Evolutionary conservation across 2,329 filamentous ascomycete species (phyloP).

Genomic region (Polychaeton citri): DNA sequence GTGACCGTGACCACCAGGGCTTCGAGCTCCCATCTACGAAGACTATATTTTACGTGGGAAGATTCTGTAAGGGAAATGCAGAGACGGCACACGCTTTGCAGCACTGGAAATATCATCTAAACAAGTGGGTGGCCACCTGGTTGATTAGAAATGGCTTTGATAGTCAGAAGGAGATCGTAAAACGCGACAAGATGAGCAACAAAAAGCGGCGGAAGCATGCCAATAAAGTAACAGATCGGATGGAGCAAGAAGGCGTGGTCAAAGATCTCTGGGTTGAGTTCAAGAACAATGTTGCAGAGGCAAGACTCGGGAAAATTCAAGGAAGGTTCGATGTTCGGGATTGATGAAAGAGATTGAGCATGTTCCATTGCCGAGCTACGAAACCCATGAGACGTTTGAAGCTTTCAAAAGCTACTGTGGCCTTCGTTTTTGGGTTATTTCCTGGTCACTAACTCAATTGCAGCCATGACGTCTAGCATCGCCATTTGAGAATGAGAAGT

Average conservation of each 20-base stretch:
- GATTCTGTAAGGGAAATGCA: constrained; percentile 50
- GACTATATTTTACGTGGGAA: constrained; percentile 40
- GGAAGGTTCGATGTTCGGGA: neutral
- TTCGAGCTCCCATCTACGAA: constrained; percentile 30
- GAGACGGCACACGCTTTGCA: constrained; percentile 56
- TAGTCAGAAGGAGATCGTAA: constrained; percentile 42
- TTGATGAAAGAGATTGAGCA: neutral
- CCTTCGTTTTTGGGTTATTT: neutral
- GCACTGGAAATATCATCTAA: constrained; percentile 66
- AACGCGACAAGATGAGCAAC: constrained; percentile 47
- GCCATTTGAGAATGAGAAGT: constrained; percentile 18
- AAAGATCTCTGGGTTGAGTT: constrained; percentile 52
- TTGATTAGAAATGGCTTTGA: constrained; percentile 47
- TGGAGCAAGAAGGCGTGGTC: constrained; percentile 48
- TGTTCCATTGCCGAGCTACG: too few relatives aligned
- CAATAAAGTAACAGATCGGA: constrained; percentile 49
- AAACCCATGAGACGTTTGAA: too few relatives aligned
- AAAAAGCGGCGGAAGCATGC: constrained; percentile 48
- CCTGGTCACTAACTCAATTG: constrained; percentile 8
- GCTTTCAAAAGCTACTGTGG: too few relatives aligned
- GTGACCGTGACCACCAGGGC: constrained; percentile 36
- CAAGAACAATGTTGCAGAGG: constrained; percentile 46
- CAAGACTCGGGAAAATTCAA: constrained; percentile 28
- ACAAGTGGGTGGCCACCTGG: constrained; percentile 53
- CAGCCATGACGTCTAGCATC: constrained; percentile 18